phyloP scores from a whole-genome alignment of 768 basidiomycete genomes.

The Russula emetica region DNA sequence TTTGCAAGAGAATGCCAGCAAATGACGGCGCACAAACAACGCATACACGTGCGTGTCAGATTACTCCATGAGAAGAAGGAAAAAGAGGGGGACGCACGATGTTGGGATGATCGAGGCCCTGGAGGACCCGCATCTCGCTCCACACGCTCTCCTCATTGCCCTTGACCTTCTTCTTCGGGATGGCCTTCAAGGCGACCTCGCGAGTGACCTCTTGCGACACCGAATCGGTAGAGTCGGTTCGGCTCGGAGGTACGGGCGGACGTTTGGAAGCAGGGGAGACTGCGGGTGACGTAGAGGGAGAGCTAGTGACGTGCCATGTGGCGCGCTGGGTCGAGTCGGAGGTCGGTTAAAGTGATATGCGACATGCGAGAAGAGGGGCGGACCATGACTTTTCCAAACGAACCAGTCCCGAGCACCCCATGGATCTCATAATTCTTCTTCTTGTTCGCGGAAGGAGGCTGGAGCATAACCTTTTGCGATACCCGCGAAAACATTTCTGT shows the following conservation, averaged over 20 bases:
- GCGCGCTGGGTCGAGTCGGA: constrained; percentile 46
- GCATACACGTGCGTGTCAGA: neutral
- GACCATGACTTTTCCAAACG: constrained; percentile 89
- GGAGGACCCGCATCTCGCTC: constrained; percentile 91
- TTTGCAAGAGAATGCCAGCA: too few relatives aligned
- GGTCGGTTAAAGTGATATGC: constrained; percentile 10
- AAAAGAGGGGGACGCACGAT: constrained; percentile 54
- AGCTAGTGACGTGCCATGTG: constrained; percentile 58
- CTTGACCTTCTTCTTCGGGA: constrained; percentile 93
- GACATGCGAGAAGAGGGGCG: neutral
- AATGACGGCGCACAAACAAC: neutral
- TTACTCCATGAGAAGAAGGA: neutral
- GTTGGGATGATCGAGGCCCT: constrained; percentile 85
- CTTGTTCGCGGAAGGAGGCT: constrained; percentile 82
- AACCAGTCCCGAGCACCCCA: constrained; percentile 71
- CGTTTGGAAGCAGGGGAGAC: neutral
- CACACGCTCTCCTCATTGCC: constrained; percentile 85
- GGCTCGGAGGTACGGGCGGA: constrained; percentile 1
- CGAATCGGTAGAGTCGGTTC: neutral
- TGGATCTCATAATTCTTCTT: constrained; percentile 78
- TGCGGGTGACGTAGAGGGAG: neutral
- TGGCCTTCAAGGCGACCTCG: constrained; percentile 84
- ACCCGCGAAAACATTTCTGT: constrained; percentile 22
- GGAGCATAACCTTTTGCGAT: constrained; percentile 64
- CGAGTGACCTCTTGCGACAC: constrained; percentile 41